Percentiles rank a stretch among this genome's conserved stretches.
Conservation (phyloP, 2,329 filamentous ascomycete genomes). For the Fusarium coicis region DNA sequence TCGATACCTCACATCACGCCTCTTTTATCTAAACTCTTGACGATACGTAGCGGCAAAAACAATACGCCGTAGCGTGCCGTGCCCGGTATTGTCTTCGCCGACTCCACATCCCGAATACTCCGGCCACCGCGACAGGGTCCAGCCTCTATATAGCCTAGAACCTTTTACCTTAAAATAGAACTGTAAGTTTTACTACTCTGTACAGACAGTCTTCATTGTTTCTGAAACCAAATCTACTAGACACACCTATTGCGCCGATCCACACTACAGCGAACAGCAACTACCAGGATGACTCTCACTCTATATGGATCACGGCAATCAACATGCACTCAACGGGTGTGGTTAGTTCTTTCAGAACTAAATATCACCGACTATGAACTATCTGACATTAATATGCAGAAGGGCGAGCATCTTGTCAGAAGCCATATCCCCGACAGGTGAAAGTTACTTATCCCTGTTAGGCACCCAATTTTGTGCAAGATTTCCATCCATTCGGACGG, state of each 20-base stretch:
- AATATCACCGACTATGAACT: background rate
- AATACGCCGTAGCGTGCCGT: background rate
- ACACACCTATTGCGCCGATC: background rate
- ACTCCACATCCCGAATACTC: background rate
- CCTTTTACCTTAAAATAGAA: too few species aligned
- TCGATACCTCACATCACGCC: rapidly evolving
- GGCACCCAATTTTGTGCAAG: background rate
- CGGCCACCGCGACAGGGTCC: background rate
- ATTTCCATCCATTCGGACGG: background rate
- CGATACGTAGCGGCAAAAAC: background rate
- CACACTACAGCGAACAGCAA: background rate
- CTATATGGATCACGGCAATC: background rate
- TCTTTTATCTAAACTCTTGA: background rate
- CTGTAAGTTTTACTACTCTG: too few species aligned
- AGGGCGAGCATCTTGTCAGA: background rate
- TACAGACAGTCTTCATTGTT: background rate
- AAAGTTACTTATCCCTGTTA: background rate
- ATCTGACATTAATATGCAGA: background rate
- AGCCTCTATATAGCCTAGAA: background rate
- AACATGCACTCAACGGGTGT: background rate
- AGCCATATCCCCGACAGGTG: too few species aligned
- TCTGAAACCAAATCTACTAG: background rate
- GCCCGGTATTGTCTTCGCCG: background rate
- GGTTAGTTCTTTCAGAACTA: background rate
- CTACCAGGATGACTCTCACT: background rate